These are phyloP conservation scores for Discostella pseudostelligera DNA, from an alignment of 108 stramenopile genomes.

Conservation along the genomic window DNA sequence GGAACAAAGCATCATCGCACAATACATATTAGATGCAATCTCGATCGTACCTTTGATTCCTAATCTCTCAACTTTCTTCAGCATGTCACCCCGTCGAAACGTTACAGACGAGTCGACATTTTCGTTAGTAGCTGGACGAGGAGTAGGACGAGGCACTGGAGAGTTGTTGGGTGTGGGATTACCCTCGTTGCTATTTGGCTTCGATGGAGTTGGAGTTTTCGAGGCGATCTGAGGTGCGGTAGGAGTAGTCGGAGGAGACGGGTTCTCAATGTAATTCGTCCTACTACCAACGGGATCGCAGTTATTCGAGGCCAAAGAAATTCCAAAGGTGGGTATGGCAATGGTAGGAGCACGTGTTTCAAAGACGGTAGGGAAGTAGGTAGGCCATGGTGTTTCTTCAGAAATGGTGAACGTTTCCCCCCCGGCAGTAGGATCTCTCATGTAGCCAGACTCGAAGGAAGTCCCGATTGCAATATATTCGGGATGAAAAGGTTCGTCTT, in stretches of 20 bases:
- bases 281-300: background rate
- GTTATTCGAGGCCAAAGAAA: background rate
- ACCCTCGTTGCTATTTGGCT: background rate
- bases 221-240: background rate
- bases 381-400: conserved; percentile 9
- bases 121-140: no score
- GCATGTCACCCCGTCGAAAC: conserved; percentile 17
- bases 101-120: background rate
- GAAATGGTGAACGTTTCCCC: background rate
- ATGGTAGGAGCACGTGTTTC: background rate
- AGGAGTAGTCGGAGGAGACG: background rate
- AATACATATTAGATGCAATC: background rate
- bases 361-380: conserved; percentile 8
- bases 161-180: background rate
- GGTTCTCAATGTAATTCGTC: background rate
- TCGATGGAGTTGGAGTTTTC: background rate
- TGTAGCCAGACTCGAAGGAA: background rate
- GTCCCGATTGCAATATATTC: background rate
- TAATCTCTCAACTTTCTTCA: conserved; percentile 6
- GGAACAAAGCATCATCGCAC: background rate
- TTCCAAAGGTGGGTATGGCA: background rate
- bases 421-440: background rate
- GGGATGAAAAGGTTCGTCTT: background rate
- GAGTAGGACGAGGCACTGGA: background rate
- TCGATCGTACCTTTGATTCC: conserved; percentile 10